Percentiles rank a stretch among this genome's conserved stretches.
Evolutionary conservation across 805 yeast species (phyloP).

Genomic region (Metschnikowia cubensis): DNA sequence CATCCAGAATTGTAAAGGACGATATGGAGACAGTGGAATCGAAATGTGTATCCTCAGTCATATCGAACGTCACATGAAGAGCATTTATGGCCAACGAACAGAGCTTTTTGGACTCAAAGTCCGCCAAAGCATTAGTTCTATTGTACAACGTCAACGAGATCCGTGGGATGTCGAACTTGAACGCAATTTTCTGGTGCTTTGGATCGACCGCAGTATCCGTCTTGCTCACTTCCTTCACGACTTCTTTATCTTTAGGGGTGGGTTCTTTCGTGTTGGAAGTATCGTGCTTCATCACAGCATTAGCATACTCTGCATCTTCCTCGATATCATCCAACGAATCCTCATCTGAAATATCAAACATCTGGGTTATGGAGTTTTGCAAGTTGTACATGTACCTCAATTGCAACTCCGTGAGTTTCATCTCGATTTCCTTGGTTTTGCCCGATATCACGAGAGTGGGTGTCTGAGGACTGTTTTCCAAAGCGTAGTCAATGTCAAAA

Average conservation of each 20-base stretch:
- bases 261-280: slow-evolving; percentile 3
- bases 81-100: slow-evolving; percentile 51
- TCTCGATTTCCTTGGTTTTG: slow-evolving; percentile 55
- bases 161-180: slow-evolving; percentile 58
- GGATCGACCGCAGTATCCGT: slow-evolving; percentile 16
- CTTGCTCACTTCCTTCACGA: neutral
- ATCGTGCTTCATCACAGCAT: slow-evolving; percentile 38
- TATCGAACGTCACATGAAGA: slow-evolving; percentile 46
- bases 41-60: slow-evolving; percentile 53
- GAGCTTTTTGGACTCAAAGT: slow-evolving; percentile 33
- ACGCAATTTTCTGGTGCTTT: slow-evolving; percentile 37
- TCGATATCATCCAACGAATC: slow-evolving; percentile 49
- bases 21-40: slow-evolving; percentile 59
- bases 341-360: slow-evolving; percentile 42
- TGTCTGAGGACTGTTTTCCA: slow-evolving; percentile 29
- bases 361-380: slow-evolving; percentile 50
- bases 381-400: slow-evolving; percentile 53
- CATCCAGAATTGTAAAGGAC: slow-evolving; percentile 76
- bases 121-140: slow-evolving; percentile 36
- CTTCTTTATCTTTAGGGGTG: neutral
- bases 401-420: slow-evolving; percentile 72
- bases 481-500: slow-evolving; percentile 56
- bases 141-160: slow-evolving; percentile 60
- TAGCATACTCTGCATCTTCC: slow-evolving; percentile 63
- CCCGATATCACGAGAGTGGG: slow-evolving; percentile 56